Evolutionary conservation across 306 rosid genomes (phyloP).

Genomic region (Cercis canadensis): DNA sequence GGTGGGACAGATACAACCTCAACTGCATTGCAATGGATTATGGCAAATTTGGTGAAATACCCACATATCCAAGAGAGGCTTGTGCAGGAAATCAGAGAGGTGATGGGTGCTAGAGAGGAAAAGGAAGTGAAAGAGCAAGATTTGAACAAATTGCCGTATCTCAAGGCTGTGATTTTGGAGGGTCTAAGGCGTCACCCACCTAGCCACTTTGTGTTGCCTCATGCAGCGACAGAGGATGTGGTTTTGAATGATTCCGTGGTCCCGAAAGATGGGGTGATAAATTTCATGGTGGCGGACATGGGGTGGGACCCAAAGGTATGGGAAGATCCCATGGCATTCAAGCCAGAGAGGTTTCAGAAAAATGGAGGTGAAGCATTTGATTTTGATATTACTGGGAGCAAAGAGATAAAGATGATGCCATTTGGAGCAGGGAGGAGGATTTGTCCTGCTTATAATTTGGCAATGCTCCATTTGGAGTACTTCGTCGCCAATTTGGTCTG

Average conservation of each 20-base stretch:
- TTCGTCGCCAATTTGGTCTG: constrained; percentile 53
- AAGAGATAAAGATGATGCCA: constrained; percentile 56
- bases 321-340: constrained; percentile 52
- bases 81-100: constrained; percentile 27
- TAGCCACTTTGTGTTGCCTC: constrained; percentile 44
- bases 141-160: constrained; percentile 26
- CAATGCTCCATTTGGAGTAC: constrained; percentile 47
- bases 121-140: constrained; percentile 48
- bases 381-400: constrained; percentile 43
- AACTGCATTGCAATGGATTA: constrained; percentile 51
- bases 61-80: constrained; percentile 38
- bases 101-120: background rate
- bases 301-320: constrained; percentile 54
- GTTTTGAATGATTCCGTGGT: constrained; percentile 35
- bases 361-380: constrained; percentile 16
- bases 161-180: constrained; percentile 49
- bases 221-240: constrained; percentile 36
- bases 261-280: constrained; percentile 30
- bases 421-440: constrained; percentile 60
- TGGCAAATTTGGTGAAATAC: constrained; percentile 58
- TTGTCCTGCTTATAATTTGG: constrained; percentile 45
- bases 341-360: constrained; percentile 56
- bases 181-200: constrained; percentile 55
- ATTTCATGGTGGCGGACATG: constrained; percentile 58
- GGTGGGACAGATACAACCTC: constrained; percentile 49